Base-by-base conservation (phyloP, 1,284 basidiomycete genomes). In the Melanopsichium pennsylvanicum region DNA sequence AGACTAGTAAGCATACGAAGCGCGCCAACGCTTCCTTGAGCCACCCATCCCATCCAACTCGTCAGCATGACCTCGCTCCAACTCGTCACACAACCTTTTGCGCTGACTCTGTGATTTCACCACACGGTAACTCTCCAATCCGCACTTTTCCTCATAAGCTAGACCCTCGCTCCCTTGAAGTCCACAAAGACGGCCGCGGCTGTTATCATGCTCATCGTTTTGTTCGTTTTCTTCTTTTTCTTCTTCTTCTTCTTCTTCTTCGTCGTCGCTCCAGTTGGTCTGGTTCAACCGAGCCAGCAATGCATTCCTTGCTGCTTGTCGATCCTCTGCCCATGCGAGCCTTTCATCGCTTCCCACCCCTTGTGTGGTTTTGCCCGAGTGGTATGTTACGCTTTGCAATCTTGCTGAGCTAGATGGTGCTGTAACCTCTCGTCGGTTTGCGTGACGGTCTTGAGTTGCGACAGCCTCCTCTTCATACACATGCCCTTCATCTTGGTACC, bases 221-320 rank as follows among this genome's bases (percentile, higher is more conserved):
- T 29, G 27, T 7, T 13, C 8, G 4, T 52, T 39, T 1, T 45
- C 37, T 5, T 61, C 52, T 18, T 66, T 55, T 9, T 62, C 54
- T 1, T 72, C 70, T n/a, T n/a, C 44, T 1, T 45, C 37, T 5
- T 61, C 52, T 18, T 66, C 60, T 9, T 62, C 54, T 1, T 72
- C 70, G 23, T 69, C 67, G 32, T 71, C 69, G 37, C 64, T 72
- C 70, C 70, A 72, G 27, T 60, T 50, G 37, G 66, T 68, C 15
- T 60, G 55, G 19, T 72, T 57, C 8, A 72, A 52, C 23, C 60
- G 58, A 18, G 66, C 66, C 16, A 72, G 52, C 25, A 70, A 40
- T 13, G 60, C 64, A 12, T 44, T 42, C 16, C 56, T 49, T 5
- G 59, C 49, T n/a, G 52, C 25, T 37, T 35, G 50, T 18, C 41